These are phyloP conservation scores for Solanum hybrid DNA, from an alignment of 305 asterid genomes.

Conservation along the genomic window DNA sequence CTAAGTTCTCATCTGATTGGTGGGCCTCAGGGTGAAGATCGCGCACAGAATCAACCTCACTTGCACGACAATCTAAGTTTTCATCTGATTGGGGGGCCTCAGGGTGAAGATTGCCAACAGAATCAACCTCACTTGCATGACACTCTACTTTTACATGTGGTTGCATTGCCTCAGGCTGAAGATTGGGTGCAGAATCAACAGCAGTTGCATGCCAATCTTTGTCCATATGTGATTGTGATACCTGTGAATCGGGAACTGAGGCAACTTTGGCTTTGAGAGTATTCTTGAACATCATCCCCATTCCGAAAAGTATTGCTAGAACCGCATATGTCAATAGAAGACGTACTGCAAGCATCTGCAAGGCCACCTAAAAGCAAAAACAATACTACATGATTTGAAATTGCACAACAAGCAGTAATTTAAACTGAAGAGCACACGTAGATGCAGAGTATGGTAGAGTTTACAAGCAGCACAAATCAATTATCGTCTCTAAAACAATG, in stretches of 20 bases:
- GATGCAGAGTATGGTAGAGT: not conserved
- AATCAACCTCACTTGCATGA: not conserved
- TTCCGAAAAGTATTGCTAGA: slow-evolving; percentile 14
- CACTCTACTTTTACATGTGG: not conserved
- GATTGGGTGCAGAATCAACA: not conserved
- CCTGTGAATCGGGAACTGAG: not conserved
- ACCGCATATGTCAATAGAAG: not conserved
- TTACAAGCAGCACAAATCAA: not conserved
- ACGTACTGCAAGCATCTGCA: slow-evolving; percentile 14
- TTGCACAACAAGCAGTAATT: not conserved
- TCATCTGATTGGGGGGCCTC: not conserved
- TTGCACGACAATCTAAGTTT: not conserved
- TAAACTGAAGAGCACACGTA: not conserved
- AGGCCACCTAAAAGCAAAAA: not conserved
- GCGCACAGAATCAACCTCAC: not conserved
- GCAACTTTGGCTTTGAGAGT: not conserved
- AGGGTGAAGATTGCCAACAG: not conserved
- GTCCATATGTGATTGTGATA: not conserved
- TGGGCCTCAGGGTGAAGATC: not conserved
- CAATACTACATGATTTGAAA: not conserved
- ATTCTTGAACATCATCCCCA: not conserved
- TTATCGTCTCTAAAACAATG: not conserved
- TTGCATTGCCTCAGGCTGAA: not conserved
- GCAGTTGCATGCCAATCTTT: not conserved
- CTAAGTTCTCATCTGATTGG: not conserved